These are phyloP conservation scores for Xylariaceae sp. DNA, from an alignment of 2,329 filamentous ascomycete species.

Conservation along the genomic window DNA sequence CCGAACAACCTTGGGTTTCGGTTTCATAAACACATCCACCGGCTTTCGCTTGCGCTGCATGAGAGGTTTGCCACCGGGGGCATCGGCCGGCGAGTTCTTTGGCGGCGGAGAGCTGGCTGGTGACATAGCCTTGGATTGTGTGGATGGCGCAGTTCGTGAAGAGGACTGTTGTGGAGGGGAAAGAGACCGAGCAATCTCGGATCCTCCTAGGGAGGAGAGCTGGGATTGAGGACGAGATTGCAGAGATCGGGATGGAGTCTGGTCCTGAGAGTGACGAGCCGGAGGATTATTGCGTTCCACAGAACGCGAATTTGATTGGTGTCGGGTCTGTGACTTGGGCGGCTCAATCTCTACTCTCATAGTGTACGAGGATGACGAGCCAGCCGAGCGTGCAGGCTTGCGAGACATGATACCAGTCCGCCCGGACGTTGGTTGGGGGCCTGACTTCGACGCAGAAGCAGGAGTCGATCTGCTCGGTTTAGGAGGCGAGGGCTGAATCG, in stretches of 20 bases:
- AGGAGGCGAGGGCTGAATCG: slow-evolving; percentile 2
- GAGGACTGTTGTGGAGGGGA: neutral
- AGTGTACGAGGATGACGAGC: neutral
- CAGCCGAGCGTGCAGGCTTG: neutral
- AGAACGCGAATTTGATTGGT: neutral
- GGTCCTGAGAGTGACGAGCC: no score
- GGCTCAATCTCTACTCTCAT: neutral
- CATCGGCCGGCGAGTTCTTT: neutral
- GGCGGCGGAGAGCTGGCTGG: slow-evolving; percentile 4
- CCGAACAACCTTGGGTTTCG: slow-evolving; percentile 28
- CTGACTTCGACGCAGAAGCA: neutral
- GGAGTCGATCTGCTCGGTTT: neutral
- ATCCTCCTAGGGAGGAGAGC: no score
- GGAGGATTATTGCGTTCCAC: no score
- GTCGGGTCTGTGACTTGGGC: neutral
- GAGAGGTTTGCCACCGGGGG: slow-evolving; percentile 6
- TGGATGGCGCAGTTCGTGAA: slow-evolving; percentile 4
- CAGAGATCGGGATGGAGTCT: no score
- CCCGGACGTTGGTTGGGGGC: neutral
- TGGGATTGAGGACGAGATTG: no score
- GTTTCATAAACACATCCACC: slow-evolving; percentile 48
- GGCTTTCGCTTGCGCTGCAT: slow-evolving; percentile 37
- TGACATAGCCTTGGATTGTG: slow-evolving; percentile 2
- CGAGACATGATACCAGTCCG: slow-evolving; percentile 2
- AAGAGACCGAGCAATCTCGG: no score